These are phyloP conservation scores for Austropuccinia psidii DNA, from an alignment of 1,284 basidiomycete genomes.

Conservation along the genomic window DNA sequence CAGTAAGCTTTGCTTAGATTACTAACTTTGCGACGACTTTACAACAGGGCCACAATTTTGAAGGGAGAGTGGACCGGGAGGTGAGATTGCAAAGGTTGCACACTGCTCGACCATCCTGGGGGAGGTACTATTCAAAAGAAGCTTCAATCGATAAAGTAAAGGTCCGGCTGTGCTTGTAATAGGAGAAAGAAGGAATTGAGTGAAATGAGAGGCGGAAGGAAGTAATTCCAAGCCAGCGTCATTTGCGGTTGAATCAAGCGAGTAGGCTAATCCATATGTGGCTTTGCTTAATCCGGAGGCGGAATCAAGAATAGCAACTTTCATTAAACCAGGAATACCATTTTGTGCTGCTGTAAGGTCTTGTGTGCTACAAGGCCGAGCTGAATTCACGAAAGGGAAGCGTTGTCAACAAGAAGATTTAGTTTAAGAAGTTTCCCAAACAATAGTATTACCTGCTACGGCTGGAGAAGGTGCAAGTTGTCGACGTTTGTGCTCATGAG, in stretches of 20 bases:
- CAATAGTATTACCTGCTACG: not conserved
- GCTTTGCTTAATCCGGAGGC: slow-evolving; percentile 39
- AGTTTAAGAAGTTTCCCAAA: not conserved
- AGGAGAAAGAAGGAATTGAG: slow-evolving; percentile 42
- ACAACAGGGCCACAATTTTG: slow-evolving; percentile 39
- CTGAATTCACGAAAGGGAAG: not conserved
- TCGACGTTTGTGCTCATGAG: not conserved
- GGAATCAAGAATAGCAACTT: slow-evolving; percentile 41
- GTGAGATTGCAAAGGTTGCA: slow-evolving; percentile 41
- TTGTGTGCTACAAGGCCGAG: not conserved
- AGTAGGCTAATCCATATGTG: slow-evolving; percentile 41
- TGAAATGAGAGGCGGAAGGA: slow-evolving; percentile 41
- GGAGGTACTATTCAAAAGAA: slow-evolving; percentile 40
- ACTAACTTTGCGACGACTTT: slow-evolving; percentile 40
- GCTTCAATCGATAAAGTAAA: slow-evolving; percentile 39
- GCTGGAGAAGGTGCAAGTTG: not conserved
- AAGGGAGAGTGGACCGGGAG: slow-evolving; percentile 41
- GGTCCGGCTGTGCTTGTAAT: slow-evolving; percentile 14
- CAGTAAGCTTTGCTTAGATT: not conserved
- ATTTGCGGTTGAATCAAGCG: slow-evolving; percentile 37
- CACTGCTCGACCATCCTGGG: slow-evolving; percentile 41
- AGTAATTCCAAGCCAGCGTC: slow-evolving; percentile 40
- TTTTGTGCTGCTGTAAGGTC: not conserved
- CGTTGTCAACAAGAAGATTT: not conserved
- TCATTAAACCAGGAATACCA: slow-evolving; percentile 43